Percentiles rank a stretch among this genome's conserved stretches.
These are phyloP conservation scores for Candida pseudofarinosa DNA, from an alignment of 805 yeast species.

Conservation along the genomic window DNA sequence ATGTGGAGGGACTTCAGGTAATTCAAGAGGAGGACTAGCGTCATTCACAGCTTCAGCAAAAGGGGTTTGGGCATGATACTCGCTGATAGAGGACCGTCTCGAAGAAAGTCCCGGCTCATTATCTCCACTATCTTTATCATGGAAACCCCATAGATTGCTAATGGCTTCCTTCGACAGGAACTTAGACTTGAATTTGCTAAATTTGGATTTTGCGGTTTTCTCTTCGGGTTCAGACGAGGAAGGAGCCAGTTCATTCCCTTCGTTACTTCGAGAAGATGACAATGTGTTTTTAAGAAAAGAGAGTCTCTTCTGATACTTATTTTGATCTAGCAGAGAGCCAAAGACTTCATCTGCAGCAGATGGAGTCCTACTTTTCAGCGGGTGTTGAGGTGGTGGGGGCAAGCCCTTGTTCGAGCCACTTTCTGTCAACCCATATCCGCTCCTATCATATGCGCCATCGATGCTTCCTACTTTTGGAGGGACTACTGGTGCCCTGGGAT, in stretches of 20 bases:
- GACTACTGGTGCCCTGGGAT: constrained; percentile 51
- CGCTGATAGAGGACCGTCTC: constrained; percentile 18
- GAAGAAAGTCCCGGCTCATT: not conserved
- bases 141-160: constrained; percentile 18
- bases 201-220: constrained; percentile 15
- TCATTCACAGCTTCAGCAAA: not conserved
- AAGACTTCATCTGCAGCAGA: constrained; percentile 23
- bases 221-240: constrained; percentile 6
- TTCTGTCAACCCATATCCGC: not conserved
- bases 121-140: constrained; percentile 2
- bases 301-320: constrained; percentile 8
- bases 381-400: constrained; percentile 12
- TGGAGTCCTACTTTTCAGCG: constrained; percentile 7
- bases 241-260: constrained; percentile 1
- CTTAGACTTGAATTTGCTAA: constrained; percentile 28
- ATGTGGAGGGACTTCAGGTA: constrained; percentile 3
- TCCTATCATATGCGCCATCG: not conserved
- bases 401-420: constrained; percentile 1
- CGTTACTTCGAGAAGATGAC: not conserved
- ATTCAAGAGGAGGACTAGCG: not conserved
- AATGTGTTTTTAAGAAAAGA: constrained; percentile 9
- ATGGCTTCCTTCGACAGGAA: constrained; percentile 34
- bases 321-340: constrained; percentile 12
- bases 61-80: constrained; percentile 8
- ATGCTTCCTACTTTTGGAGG: constrained; percentile 31